Evolutionary conservation across 139 green algal species (phyloP).

Genomic region (Chloropicon primus): DNA sequence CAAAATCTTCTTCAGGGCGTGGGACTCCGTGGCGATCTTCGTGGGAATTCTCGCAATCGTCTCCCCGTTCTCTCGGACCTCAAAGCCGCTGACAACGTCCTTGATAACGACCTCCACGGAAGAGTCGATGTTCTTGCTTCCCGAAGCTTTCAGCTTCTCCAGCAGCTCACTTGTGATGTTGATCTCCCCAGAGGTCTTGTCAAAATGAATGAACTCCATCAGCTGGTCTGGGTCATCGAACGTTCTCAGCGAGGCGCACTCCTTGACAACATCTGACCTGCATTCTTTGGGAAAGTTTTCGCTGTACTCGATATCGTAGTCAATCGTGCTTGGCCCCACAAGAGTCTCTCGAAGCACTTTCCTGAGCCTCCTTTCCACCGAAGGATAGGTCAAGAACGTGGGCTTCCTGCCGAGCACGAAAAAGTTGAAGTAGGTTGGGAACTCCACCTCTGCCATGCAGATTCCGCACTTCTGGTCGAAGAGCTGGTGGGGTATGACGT

Average conservation of each 20-base stretch:
- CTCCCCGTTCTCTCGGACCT: conserved; percentile 3
- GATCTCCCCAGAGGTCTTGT: not conserved
- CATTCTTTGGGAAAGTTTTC: not conserved
- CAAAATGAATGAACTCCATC: not conserved
- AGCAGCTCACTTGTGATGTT: not conserved
- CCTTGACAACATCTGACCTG: conserved; percentile 4
- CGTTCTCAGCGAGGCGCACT: not conserved
- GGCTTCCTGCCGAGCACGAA: conserved; percentile 7
- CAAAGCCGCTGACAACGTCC: not conserved
- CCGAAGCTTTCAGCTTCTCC: not conserved
- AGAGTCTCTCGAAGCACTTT: conserved; percentile 6
- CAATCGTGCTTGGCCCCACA: not conserved
- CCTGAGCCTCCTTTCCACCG: not conserved
- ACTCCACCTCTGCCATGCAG: conserved; percentile 8
- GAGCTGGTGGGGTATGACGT: conserved; percentile 8
- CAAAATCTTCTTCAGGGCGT: not conserved
- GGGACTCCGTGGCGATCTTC: not conserved
- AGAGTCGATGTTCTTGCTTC: not conserved
- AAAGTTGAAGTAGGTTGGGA: conserved; percentile 14
- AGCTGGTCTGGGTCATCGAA: not conserved
- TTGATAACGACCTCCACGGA: not conserved
- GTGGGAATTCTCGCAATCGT: not conserved
- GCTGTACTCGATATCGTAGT: not conserved
- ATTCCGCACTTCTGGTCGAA: conserved; percentile 3
- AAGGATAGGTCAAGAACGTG: not conserved